phyloP scores from a whole-genome alignment of 2,329 filamentous ascomycete genomes.

The Simplicillium sp. region DNA sequence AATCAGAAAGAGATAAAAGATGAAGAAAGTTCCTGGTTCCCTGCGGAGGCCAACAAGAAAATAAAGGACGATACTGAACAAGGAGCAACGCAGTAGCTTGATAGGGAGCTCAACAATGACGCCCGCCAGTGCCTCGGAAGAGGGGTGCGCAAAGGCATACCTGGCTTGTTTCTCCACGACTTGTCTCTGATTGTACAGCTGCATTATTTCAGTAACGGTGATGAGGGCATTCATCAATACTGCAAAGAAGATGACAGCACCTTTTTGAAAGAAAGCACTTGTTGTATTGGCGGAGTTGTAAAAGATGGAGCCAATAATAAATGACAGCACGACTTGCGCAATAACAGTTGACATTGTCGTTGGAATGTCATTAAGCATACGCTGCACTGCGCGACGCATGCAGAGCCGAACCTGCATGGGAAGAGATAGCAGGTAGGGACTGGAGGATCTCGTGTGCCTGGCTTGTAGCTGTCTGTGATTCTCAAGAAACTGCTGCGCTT shows the following conservation, averaged over 20 bases:
- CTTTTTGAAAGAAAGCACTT: constrained; percentile 41
- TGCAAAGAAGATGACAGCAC: constrained; percentile 17
- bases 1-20: constrained; percentile 22
- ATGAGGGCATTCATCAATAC: constrained; percentile 23
- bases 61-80: constrained; percentile 35
- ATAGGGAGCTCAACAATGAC: constrained; percentile 26
- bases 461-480: too few relatives aligned
- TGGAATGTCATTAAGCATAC: constrained; percentile 51
- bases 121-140: constrained; percentile 11
- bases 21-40: constrained; percentile 35
- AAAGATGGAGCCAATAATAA: constrained; percentile 60
- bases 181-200: constrained; percentile 12
- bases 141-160: constrained; percentile 23
- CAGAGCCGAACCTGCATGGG: constrained; percentile 16
- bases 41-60: constrained; percentile 36
- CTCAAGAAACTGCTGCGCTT: too few relatives aligned
- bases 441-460: neutral
- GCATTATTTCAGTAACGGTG: constrained; percentile 14
- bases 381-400: neutral
- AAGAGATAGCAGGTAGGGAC: constrained; percentile 13
- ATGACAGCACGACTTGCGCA: constrained; percentile 11
- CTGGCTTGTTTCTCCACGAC: constrained; percentile 17
- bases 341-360: constrained; percentile 55
- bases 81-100: constrained; percentile 17
- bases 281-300: constrained; percentile 47